phyloP scores from a whole-genome alignment of 345 rosid species.

The Citrus glauca region DNA sequence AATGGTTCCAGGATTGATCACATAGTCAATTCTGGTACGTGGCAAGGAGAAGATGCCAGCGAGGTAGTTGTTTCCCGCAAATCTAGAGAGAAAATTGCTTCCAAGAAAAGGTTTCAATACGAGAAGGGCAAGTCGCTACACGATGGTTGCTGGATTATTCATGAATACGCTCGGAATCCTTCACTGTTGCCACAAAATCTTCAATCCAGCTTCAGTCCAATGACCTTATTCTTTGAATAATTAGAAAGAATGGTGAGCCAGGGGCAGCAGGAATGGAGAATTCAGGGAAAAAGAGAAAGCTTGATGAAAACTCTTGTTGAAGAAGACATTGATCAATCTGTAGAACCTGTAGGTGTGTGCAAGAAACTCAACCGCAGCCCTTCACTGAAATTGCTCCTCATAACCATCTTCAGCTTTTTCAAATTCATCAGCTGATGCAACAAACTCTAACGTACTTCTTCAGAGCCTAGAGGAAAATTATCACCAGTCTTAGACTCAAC shows the following conservation, averaged over 20 bases:
- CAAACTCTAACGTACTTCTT: no score
- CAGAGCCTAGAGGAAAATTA: no score
- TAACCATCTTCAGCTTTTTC: no score
- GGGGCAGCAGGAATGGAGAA: not conserved
- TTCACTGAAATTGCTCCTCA: no score
- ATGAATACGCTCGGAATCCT: not conserved
- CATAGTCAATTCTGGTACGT: not conserved
- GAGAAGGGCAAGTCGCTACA: not conserved
- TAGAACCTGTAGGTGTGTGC: no score
- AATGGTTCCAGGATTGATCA: not conserved
- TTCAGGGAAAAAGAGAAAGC: not conserved
- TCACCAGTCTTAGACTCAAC: no score
- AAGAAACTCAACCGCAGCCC: no score
- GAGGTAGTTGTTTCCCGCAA: not conserved
- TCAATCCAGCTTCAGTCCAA: no score
- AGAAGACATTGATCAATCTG: no score
- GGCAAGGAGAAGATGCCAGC: not conserved
- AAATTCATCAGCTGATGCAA: no score
- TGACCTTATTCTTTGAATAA: not conserved
- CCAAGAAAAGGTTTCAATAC: not conserved
- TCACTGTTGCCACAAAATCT: not conserved
- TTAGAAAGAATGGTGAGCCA: not conserved
- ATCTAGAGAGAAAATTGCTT: not conserved
- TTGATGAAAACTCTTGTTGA: not conserved
- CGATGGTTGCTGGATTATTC: not conserved